Conservation (phyloP, 768 basidiomycete genomes). For the Rhodocollybia butyracea region DNA sequence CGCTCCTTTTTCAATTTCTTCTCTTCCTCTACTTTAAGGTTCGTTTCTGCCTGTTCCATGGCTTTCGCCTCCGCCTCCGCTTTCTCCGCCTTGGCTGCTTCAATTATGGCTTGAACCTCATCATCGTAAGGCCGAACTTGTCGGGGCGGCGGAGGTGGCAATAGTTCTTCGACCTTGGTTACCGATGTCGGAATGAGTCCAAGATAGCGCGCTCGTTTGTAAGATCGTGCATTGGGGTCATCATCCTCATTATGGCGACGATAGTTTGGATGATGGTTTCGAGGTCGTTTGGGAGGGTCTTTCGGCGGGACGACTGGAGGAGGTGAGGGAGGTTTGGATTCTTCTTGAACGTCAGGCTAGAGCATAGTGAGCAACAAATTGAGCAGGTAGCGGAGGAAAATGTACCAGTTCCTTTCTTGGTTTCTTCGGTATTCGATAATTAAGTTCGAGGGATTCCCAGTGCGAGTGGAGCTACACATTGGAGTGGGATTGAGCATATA, state of each 20-base stretch:
- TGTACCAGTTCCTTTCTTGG: constrained; percentile 12
- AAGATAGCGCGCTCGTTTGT: too few relatives aligned
- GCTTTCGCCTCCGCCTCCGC: constrained; percentile 16
- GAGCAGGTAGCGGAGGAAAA: neutral
- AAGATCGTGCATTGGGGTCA: too few relatives aligned
- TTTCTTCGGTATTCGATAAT: constrained; percentile 85
- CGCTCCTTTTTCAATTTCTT: constrained; percentile 23
- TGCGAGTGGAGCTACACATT: constrained; percentile 62
- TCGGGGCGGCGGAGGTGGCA: neutral
- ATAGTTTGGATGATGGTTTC: neutral
- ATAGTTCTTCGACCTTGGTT: neutral
- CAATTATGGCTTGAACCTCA: neutral
- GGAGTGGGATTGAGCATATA: too few relatives aligned
- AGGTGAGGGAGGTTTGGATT: neutral
- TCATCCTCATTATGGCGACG: too few relatives aligned
- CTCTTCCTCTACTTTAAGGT: constrained; percentile 3
- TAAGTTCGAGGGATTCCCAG: constrained; percentile 77
- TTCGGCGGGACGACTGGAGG: neutral
- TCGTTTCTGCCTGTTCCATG: constrained; percentile 5
- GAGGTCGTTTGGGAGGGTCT: neutral
- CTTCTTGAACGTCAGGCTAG: neutral
- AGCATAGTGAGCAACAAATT: neutral
- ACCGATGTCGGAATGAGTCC: neutral
- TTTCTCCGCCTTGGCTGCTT: constrained; percentile 10
- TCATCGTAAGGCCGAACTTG: neutral